Evolutionary conservation across 2,329 filamentous ascomycete genomes (phyloP), one percentile per base, ranked within the genome.

Genomic region (Laburnicola sp.): DNA sequence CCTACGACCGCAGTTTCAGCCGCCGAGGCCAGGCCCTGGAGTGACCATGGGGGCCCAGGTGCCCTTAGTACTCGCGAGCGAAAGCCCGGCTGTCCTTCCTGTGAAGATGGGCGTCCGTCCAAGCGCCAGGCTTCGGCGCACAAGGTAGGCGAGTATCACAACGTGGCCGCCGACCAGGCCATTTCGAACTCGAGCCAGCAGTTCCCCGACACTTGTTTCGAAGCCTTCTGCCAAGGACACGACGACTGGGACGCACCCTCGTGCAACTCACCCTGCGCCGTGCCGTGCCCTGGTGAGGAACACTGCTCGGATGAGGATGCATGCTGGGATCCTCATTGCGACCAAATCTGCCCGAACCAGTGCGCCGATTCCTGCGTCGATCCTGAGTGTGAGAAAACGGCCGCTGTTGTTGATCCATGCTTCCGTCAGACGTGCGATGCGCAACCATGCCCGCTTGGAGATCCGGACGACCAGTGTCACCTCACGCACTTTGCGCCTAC

Each of bases 321-420:
- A 25, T 74, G 72, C 56, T 72, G 62, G 48, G 71, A 75, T 50
- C 71, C 72, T 26, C 62, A 69, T 45, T 75, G 66, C 50, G 63
- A 67, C 9, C 54, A 65, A 16, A 50, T 51, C 23, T 73, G 69
- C 45, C 41, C 58, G 32, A 67, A 71, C 35, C 51, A 62, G 21
- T 73, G 70, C 56, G 59, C 64, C 16, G 16, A 16, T 16, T 16
- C 16, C 16, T 16, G 16, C 16, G 16, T 16, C 32, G 68, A 73
- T 32, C 65, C 66, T 6, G 65, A 71, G 23, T 74, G 71, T 48
- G 67, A 63, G 25, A 69, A 72, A 45, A 30, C 56, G 26, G 56
- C 68, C 11, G 70, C 57, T 51, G 63, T 66, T 7, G 60, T 66
- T 31, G 50, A 64, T 30, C 58, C 66, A 27, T 74, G 71, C 60